A percentile compares a stretch with the other conserved stretches of the same genome.
phyloP scores from a whole-genome alignment of 108 stramenopile genomes.

The Pseudonitzschia multistriata region DNA sequence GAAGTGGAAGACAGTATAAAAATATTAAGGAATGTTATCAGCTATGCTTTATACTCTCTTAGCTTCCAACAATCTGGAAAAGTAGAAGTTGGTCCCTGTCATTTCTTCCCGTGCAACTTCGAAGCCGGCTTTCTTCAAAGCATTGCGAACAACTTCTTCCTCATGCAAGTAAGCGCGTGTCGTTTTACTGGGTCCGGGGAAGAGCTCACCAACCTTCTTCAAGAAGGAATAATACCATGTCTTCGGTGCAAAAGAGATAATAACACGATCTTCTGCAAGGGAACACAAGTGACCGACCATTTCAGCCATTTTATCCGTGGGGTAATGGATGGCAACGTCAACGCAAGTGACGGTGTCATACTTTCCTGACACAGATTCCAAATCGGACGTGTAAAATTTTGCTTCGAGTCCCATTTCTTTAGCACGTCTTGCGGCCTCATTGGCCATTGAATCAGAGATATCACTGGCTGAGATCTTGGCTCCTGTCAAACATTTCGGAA shows the following conservation, averaged over 20 bases:
- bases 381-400: slow-evolving; percentile 90
- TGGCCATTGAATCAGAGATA: slow-evolving; percentile 93
- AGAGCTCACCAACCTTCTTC: slow-evolving; percentile 95
- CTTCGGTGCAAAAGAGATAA: slow-evolving; percentile 95
- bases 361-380: slow-evolving; percentile 87
- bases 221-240: slow-evolving; percentile 91
- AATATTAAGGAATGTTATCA: no score
- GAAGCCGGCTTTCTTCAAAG: slow-evolving; percentile 85
- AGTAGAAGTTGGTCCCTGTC: slow-evolving; percentile 97
- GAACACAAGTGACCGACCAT: slow-evolving; percentile 90
- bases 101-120: slow-evolving; percentile 86
- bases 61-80: slow-evolving; percentile 93
- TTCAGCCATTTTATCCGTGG: slow-evolving; percentile 91
- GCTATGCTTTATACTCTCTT: slow-evolving; percentile 44
- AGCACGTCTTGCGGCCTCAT: slow-evolving; percentile 86
- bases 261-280: slow-evolving; percentile 79
- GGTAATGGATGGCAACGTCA: slow-evolving; percentile 98
- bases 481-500: slow-evolving; percentile 40
- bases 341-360: slow-evolving; percentile 96
- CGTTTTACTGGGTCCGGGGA: slow-evolving; percentile 95
- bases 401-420: slow-evolving; percentile 78
- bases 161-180: slow-evolving; percentile 95
- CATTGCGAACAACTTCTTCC: slow-evolving; percentile 81
- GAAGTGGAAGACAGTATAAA: background rate
- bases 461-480: slow-evolving; percentile 90